Evolutionary conservation across 169 alveolate species (phyloP).

Genomic region (Cystoisospora suis): DNA sequence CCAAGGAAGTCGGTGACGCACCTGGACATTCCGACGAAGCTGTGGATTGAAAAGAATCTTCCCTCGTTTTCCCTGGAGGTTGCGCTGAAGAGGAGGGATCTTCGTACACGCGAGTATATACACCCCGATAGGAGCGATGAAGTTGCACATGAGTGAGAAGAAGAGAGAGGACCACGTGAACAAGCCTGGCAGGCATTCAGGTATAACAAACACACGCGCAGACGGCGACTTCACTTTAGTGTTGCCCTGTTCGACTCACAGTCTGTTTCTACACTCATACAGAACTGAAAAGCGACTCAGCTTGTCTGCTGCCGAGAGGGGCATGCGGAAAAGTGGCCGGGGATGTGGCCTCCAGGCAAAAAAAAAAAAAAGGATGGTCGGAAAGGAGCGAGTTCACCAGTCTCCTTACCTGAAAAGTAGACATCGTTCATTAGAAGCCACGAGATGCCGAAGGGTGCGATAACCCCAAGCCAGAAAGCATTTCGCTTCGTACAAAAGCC

Average conservation of each 20-base stretch:
- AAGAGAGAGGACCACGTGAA: constrained; percentile 51
- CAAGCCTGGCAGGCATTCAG: constrained; percentile 42
- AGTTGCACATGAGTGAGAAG: constrained; percentile 58
- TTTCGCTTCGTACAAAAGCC: constrained; percentile 26
- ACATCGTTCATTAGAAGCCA: constrained; percentile 47
- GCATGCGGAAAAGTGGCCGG: neutral
- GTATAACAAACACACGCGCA: too few species aligned
- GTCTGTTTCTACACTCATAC: too few species aligned
- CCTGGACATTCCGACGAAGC: constrained; percentile 11
- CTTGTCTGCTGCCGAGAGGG: neutral
- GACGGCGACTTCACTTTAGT: too few species aligned
- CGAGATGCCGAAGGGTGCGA: constrained; percentile 36
- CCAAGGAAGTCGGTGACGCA: neutral
- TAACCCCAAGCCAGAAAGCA: constrained; percentile 39
- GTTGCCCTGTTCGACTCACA: too few species aligned
- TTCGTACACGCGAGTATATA: constrained; percentile 53
- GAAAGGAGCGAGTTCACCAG: neutral
- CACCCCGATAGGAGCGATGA: constrained; percentile 50
- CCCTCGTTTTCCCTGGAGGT: constrained; percentile 17
- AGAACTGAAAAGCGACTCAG: neutral
- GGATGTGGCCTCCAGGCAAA: neutral
- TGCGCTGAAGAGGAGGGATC: constrained; percentile 42
- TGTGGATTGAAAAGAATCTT: constrained; percentile 21
- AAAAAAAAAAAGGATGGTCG: neutral
- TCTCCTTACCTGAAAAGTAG: constrained; percentile 2